Evolutionary conservation across 371 early-diverging fungal species (phyloP), one percentile per base, ranked within the genome.

Genomic region (Cokeromyces recurvatus): DNA sequence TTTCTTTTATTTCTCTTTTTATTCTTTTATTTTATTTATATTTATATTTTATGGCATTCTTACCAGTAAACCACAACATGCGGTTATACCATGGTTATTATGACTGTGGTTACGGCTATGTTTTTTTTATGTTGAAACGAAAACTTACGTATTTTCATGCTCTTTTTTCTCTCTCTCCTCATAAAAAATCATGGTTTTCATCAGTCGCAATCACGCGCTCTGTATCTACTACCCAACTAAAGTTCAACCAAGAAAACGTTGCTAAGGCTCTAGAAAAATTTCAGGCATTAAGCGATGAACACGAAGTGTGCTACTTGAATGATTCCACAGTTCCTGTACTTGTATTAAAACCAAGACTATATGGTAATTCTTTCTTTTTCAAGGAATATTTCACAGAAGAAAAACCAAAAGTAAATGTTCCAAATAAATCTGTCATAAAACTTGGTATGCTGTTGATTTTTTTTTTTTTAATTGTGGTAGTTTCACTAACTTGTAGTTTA

Each of bases 171-270:
- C n/a, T n/a, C n/a, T n/a, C n/a, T n/a, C n/a, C n/a, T n/a, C n/a
- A n/a, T n/a, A n/a, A n/a, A n/a, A n/a, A n/a, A n/a, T n/a, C n/a
- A n/a, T n/a, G n/a, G n/a, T n/a, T n/a, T n/a, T n/a, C n/a, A n/a
- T n/a, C n/a, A n/a, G n/a, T n/a, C 43, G 50, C 17, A 50, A 50
- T 43, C 50, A 50, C 12, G 43, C 43, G 43, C 50, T 51, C 34
- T 34, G 38, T 31, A 43, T 51, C 32, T 51, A 16, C 34, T 45
- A 11, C n/a, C 39, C 52, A 51, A 40, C 40, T 51, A 51, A 45
- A 51, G 52, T 45, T 51, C 45, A 51, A 51, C 39, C 35, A 51
- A 51, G 52, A 51, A 51, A 51, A 51, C 46, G 39, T 22, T 19
- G 19, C 32, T 51, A 17, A 51, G 45, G 52, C 44, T 51, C 45